These are phyloP conservation scores for Trichoderma hamatum DNA, from an alignment of 2,329 filamentous ascomycete genomes.

Conservation along the genomic window DNA sequence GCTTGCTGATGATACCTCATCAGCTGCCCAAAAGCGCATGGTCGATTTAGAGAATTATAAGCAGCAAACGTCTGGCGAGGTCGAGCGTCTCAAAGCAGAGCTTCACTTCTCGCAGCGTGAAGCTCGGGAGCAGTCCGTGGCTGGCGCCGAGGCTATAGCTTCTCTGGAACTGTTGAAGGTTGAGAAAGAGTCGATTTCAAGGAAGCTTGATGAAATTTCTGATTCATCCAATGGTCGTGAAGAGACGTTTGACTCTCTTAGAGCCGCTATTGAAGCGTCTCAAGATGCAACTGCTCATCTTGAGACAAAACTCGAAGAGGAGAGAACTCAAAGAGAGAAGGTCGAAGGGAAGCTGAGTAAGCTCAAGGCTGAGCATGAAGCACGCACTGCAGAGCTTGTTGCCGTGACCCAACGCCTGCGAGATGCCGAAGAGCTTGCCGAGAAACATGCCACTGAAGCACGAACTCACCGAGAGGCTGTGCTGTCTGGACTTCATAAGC, in stretches of 20 bases:
- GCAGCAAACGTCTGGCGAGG: conserved; percentile 79
- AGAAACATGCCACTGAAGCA: conserved; percentile 86
- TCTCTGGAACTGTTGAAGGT: conserved; percentile 74
- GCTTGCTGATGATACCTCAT: conserved; percentile 84
- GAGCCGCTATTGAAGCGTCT: conserved; percentile 77
- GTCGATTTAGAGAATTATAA: conserved; percentile 81
- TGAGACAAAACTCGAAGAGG: conserved; percentile 81
- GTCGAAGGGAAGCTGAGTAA: conserved; percentile 75
- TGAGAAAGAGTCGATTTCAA: conserved; percentile 79
- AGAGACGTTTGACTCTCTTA: conserved; percentile 72
- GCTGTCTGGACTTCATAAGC: conserved; percentile 77
- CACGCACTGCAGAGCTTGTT: conserved; percentile 76
- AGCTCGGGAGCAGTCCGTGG: conserved; percentile 78
- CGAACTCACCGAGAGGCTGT: conserved; percentile 82
- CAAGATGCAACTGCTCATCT: conserved; percentile 74
- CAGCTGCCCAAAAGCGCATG: conserved; percentile 80
- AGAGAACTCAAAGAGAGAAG: conserved; percentile 74
- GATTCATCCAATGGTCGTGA: conserved; percentile 70
- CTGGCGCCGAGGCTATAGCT: conserved; percentile 74
- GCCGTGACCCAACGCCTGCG: conserved; percentile 71
- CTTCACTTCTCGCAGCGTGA: conserved; percentile 78
- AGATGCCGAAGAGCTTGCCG: conserved; percentile 85
- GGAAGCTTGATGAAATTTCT: conserved; percentile 67
- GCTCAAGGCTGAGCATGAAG: conserved; percentile 81
- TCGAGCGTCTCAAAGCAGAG: conserved; percentile 83